Conservation (phyloP, 2,329 filamentous ascomycete species). For the Colletotrichum shisoi region DNA sequence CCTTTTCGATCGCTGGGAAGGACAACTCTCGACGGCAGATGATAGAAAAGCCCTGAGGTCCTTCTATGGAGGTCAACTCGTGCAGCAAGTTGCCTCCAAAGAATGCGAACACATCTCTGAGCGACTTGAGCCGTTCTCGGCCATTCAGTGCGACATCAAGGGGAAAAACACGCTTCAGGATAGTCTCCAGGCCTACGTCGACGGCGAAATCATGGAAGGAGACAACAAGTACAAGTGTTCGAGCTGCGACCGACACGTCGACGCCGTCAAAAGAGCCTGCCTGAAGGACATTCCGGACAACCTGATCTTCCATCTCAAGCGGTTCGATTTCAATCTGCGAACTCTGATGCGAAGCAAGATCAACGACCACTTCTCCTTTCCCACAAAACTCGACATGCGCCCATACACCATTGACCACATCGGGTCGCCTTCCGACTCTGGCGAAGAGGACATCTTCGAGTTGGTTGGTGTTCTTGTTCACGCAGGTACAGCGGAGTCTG, state of each 20-base stretch:
- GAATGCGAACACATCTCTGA: constrained; percentile 95
- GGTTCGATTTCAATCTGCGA: constrained; percentile 81
- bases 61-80: constrained; percentile 89
- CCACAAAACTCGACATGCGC: constrained; percentile 81
- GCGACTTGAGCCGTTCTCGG: constrained; percentile 86
- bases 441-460: constrained; percentile 80
- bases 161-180: constrained; percentile 85
- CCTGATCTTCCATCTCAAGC: constrained; percentile 92
- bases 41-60: constrained; percentile 77
- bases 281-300: constrained; percentile 93
- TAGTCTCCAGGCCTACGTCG: constrained; percentile 92
- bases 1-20: constrained; percentile 89
- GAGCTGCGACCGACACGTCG: constrained; percentile 84
- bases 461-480: constrained; percentile 95
- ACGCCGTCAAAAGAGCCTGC: constrained; percentile 92
- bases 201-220: constrained; percentile 95
- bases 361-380: constrained; percentile 93
- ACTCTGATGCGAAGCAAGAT: constrained; percentile 88
- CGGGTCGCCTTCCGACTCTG: constrained; percentile 65
- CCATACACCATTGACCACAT: constrained; percentile 90
- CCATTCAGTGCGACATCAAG: constrained; percentile 95
- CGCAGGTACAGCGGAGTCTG: constrained; percentile 88
- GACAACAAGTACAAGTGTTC: constrained; percentile 99
- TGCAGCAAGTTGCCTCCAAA: constrained; percentile 94
- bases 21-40: constrained; percentile 72